Percentiles rank a stretch among this genome's conserved stretches.
Conservation (phyloP, 306 rosid species). For the Sechiopsis laciniata region DNA sequence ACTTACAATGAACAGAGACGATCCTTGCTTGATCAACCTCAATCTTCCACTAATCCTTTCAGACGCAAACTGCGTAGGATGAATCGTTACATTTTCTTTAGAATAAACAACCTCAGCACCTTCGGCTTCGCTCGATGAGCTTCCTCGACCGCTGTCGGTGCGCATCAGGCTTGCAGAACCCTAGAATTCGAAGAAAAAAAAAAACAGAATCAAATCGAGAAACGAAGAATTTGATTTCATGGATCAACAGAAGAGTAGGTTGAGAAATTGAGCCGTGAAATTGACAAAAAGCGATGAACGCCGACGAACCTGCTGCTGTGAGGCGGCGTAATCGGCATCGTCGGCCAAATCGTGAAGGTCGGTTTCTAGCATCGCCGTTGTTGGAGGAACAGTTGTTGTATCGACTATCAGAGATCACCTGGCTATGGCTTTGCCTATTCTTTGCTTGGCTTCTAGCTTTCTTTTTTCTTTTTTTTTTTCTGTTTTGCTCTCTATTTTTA, state of each 20-base stretch:
- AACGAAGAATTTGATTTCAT: slow-evolving; percentile 10
- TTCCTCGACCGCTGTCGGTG: slow-evolving; percentile 53
- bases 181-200: slow-evolving; percentile 22
- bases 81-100: slow-evolving; percentile 94
- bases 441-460: neutral
- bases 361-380: slow-evolving; percentile 58
- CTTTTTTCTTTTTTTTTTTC: neutral
- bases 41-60: slow-evolving; percentile 87
- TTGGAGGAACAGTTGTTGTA: slow-evolving; percentile 14
- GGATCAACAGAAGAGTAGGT: neutral
- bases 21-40: slow-evolving; percentile 69
- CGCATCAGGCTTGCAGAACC: slow-evolving; percentile 61
- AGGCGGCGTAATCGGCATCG: slow-evolving; percentile 94
- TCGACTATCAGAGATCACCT: neutral
- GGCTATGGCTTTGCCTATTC: neutral
- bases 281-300: neutral
- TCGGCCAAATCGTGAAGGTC: slow-evolving; percentile 89
- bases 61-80: slow-evolving; percentile 73
- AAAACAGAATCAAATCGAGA: slow-evolving; percentile 20
- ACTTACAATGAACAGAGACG: slow-evolving; percentile 65
- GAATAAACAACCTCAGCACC: slow-evolving; percentile 61
- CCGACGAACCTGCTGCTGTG: slow-evolving; percentile 65
- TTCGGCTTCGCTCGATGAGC: slow-evolving; percentile 59
- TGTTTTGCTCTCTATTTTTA: neutral
- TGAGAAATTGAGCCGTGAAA: neutral